Evolutionary conservation across 2,329 filamentous ascomycete species (phyloP), one percentile per base, ranked within the genome.

Genomic region (Ceratocystis alfenasii): DNA sequence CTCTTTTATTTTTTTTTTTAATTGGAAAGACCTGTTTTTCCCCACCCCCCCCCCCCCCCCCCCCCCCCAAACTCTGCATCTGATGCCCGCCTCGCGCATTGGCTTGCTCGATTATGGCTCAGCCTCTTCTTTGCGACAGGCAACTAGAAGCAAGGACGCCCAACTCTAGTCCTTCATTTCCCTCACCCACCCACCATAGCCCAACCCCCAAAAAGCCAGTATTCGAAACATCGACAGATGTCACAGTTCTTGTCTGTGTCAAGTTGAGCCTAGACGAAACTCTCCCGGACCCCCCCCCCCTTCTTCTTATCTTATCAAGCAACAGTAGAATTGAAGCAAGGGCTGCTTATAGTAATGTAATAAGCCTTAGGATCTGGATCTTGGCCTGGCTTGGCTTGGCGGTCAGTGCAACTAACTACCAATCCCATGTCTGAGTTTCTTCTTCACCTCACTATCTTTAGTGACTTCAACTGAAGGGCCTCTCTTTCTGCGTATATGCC

Each of bases 161-260:
- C 15, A 30, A 30, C 17, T 30, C 55, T 10, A 59, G 55, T 59
- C 55, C 55, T 59, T 59, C 55, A 59, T 59, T 59, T 59, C 55
- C 55, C 55, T 59, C 55, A 59, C 8, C 55, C 28, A 28, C 28
- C 36, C 36, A 41, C 36, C 36, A 41, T 25, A 25, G 50, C 50
- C 50, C 22, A 55, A 22, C 28, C 25, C 22, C 53, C 25, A 20
- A n/a, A 1, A 25, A 25, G 28, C 5, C 55, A 33, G 15, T 59
- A 33, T 59, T 36, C 55, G 55, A 59, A 59, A 59, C 55, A 36
- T 59, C 55, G 55, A 59, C 55, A 59, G n/a, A 59, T 59, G 55
- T 15, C 55, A 59, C 33, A 59, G 55, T 59, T 59, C 22, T 59
- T 57, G 25, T 17, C 25, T 59, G 55, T 59, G 55, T 59, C 55